Evolutionary conservation across 192 early-diverging fungal genomes (phyloP).

Genomic region (Podila clonocystis): DNA sequence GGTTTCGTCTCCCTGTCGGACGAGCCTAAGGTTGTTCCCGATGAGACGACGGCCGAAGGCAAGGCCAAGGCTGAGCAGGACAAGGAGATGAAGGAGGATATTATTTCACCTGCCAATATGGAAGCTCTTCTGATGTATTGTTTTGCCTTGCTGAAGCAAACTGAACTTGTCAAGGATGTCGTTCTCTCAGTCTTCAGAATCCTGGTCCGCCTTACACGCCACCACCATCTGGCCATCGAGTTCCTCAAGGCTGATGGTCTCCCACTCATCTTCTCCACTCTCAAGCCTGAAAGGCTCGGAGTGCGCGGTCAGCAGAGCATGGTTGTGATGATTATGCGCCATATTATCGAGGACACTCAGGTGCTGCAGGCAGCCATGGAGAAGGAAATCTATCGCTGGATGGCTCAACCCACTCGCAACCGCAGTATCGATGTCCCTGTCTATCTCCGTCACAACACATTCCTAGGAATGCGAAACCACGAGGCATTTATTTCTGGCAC

Average conservation of each 20-base stretch:
- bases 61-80: conserved; percentile 19
- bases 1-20: conserved; percentile 68
- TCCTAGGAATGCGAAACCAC: conserved; percentile 74
- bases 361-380: conserved; percentile 77
- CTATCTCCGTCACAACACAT: conserved; percentile 74
- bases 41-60: conserved; percentile 40
- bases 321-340: conserved; percentile 87
- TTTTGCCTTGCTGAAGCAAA: conserved; percentile 48
- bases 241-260: conserved; percentile 80
- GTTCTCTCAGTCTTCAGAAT: conserved; percentile 80
- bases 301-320: conserved; percentile 85
- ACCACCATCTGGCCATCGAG: conserved; percentile 64
- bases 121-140: conserved; percentile 47
- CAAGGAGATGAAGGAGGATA: conserved; percentile 55
- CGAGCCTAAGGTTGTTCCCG: conserved; percentile 59
- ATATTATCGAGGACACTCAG: conserved; percentile 80
- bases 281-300: conserved; percentile 66
- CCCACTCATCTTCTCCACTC: conserved; percentile 67
- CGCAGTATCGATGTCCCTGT: conserved; percentile 72
- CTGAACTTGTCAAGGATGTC: conserved; percentile 57
- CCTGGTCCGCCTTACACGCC: conserved; percentile 84
- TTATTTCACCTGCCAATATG: conserved; percentile 49
- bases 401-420: conserved; percentile 70
- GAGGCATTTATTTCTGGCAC: conserved; percentile 74
- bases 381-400: conserved; percentile 78